Conservation (phyloP, 2,329 filamentous ascomycete species). For the Phaeosphaeriaceae sp. region DNA sequence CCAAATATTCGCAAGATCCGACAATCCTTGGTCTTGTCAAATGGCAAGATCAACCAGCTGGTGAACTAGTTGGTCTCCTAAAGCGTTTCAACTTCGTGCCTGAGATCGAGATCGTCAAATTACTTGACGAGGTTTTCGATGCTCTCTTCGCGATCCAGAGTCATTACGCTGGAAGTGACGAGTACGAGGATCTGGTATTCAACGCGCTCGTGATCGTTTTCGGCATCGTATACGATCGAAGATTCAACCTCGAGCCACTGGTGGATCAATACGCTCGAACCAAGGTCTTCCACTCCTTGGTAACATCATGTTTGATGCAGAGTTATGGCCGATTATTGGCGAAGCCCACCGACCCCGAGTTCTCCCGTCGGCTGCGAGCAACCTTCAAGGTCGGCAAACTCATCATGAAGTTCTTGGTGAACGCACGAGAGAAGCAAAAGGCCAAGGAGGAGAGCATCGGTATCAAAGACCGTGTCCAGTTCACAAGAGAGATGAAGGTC, state of each 20-base stretch:
- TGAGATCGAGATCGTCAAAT: conserved; percentile 96
- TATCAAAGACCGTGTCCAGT: conserved; percentile 76
- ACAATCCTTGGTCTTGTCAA: conserved; percentile 81
- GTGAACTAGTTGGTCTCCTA: conserved; percentile 75
- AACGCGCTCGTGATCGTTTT: conserved; percentile 87
- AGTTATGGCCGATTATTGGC: conserved; percentile 85
- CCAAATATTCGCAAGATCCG: conserved; percentile 90
- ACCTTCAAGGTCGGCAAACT: conserved; percentile 95
- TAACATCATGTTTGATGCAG: conserved; percentile 83
- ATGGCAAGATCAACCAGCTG: conserved; percentile 79
- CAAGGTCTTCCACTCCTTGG: conserved; percentile 91
- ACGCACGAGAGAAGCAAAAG: conserved; percentile 83
- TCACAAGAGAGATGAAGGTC: conserved; percentile 81
- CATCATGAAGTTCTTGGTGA: conserved; percentile 92
- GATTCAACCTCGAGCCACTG: conserved; percentile 88
- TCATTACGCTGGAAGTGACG: conserved; percentile 87
- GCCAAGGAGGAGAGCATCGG: conserved; percentile 88
- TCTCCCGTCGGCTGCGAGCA: conserved; percentile 81
- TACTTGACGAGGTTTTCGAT: conserved; percentile 87
- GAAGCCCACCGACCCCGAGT: conserved; percentile 82
- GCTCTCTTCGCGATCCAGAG: conserved; percentile 90
- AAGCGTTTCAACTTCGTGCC: conserved; percentile 90
- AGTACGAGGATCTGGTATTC: conserved; percentile 92
- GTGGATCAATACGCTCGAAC: conserved; percentile 91
- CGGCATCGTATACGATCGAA: conserved; percentile 90